phyloP scores from a whole-genome alignment of 1,284 basidiomycete species.

The Tilletia indica region DNA sequence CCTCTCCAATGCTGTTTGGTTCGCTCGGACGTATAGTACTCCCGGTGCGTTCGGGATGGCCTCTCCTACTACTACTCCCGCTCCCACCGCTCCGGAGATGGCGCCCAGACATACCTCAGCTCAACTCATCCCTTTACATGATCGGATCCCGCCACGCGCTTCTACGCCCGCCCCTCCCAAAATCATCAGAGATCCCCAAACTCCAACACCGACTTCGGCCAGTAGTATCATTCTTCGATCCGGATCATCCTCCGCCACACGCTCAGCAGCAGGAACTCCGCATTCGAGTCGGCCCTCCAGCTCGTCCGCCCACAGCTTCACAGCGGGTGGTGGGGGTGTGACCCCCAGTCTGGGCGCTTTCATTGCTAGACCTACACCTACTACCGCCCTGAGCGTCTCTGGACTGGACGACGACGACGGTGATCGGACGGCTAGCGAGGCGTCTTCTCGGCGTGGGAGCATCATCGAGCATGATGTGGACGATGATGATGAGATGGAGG shows the following conservation, averaged over 20 bases:
- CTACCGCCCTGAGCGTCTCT: constrained; percentile 33
- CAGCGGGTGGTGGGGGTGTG: too few species aligned
- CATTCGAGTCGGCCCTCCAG: constrained; percentile 19
- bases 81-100: background rate
- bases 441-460: background rate
- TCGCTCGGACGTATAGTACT: constrained; percentile 39
- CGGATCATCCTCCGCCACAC: background rate
- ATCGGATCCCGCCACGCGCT: background rate
- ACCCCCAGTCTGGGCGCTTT: constrained; percentile 8
- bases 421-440: constrained; percentile 15
- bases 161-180: background rate
- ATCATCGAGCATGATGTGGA: constrained; percentile 14
- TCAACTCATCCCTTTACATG: background rate
- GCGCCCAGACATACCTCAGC: background rate
- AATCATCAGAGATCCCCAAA: background rate
- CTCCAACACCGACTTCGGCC: background rate
- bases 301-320: background rate
- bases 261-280: background rate
- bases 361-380: constrained; percentile 31
- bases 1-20: constrained; percentile 46
- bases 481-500: background rate
- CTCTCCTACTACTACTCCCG: background rate
- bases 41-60: background rate
- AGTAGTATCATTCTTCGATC: background rate
- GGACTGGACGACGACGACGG: constrained; percentile 6